Conservation (phyloP, 2,329 filamentous ascomycete genomes). For the Calonectria henricotiae region DNA sequence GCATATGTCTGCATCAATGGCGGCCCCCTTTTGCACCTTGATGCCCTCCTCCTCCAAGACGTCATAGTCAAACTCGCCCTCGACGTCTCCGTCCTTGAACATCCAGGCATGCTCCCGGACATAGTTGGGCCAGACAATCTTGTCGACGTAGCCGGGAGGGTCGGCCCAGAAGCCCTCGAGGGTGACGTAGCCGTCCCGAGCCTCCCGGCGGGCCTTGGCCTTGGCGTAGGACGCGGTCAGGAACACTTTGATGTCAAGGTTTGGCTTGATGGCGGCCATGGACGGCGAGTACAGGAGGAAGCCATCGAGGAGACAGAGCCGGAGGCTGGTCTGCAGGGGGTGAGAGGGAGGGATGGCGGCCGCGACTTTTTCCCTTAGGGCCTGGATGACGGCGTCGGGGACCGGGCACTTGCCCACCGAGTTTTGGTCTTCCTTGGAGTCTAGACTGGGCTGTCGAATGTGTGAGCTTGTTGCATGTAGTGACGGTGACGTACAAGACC, state of each 20-base stretch:
- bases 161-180: slow-evolving; percentile 95
- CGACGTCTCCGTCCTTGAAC: slow-evolving; percentile 80
- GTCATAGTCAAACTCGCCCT: slow-evolving; percentile 68
- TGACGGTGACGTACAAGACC: too few relatives aligned
- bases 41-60: slow-evolving; percentile 65
- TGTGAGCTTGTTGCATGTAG: background rate
- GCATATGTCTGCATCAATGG: slow-evolving; percentile 72
- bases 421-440: slow-evolving; percentile 73
- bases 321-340: slow-evolving; percentile 57
- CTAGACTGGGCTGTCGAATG: slow-evolving; percentile 51
- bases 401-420: slow-evolving; percentile 72
- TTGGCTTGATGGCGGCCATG: slow-evolving; percentile 70
- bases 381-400: slow-evolving; percentile 63
- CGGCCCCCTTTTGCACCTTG: slow-evolving; percentile 65
- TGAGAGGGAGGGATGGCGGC: slow-evolving; percentile 64
- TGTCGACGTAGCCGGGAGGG: slow-evolving; percentile 93
- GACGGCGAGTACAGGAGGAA: slow-evolving; percentile 84
- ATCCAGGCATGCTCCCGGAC: slow-evolving; percentile 86
- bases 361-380: slow-evolving; percentile 66
- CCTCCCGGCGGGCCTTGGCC: slow-evolving; percentile 78
- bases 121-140: slow-evolving; percentile 97
- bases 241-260: slow-evolving; percentile 85
- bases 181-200: slow-evolving; percentile 84
- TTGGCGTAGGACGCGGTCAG: slow-evolving; percentile 78
- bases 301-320: slow-evolving; percentile 86